These are phyloP conservation scores for Excoecaria agallocha DNA, from an alignment of 345 rosid genomes.

Conservation along the genomic window DNA sequence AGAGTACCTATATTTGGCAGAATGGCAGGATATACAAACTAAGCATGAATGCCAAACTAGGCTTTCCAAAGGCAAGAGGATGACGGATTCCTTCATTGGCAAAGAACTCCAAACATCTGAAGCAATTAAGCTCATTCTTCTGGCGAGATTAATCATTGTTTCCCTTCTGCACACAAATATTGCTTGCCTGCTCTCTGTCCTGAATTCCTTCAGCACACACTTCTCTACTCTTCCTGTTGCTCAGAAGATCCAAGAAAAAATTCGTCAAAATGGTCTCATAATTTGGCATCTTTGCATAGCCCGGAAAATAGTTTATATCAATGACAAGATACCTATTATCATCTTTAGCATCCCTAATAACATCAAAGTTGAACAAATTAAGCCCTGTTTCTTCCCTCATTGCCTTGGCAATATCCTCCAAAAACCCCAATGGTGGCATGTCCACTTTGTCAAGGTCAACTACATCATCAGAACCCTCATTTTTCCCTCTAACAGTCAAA, in stretches of 20 bases:
- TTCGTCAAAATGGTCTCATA: slow-evolving; percentile 51
- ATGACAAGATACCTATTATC: slow-evolving; percentile 45
- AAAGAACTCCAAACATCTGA: not conserved
- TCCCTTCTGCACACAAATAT: slow-evolving; percentile 1
- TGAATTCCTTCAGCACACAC: not conserved
- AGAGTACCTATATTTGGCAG: slow-evolving; percentile 18
- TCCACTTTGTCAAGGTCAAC: slow-evolving; percentile 41
- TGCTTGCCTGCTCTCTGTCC: not conserved
- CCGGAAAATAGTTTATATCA: slow-evolving; percentile 73
- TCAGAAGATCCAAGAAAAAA: slow-evolving; percentile 44
- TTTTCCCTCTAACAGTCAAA: slow-evolving; percentile 27
- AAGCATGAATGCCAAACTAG: slow-evolving; percentile 13
- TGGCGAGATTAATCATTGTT: slow-evolving; percentile 4
- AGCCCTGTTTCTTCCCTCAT: slow-evolving; percentile 49
- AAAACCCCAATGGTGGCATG: slow-evolving; percentile 50
- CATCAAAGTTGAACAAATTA: slow-evolving; percentile 60
- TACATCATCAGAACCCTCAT: slow-evolving; percentile 13
- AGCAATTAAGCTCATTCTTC: not conserved
- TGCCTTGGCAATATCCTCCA: slow-evolving; percentile 42
- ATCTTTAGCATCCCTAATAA: slow-evolving; percentile 56
- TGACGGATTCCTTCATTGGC: not conserved
- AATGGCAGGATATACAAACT: slow-evolving; percentile 8
- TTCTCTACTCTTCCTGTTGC: slow-evolving; percentile 17
- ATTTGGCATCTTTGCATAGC: slow-evolving; percentile 61
- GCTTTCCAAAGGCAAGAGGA: not conserved